Evolutionary conservation across 2,329 filamentous ascomycete genomes (phyloP).

Genomic region (Pseudocercospora macadamiae): DNA sequence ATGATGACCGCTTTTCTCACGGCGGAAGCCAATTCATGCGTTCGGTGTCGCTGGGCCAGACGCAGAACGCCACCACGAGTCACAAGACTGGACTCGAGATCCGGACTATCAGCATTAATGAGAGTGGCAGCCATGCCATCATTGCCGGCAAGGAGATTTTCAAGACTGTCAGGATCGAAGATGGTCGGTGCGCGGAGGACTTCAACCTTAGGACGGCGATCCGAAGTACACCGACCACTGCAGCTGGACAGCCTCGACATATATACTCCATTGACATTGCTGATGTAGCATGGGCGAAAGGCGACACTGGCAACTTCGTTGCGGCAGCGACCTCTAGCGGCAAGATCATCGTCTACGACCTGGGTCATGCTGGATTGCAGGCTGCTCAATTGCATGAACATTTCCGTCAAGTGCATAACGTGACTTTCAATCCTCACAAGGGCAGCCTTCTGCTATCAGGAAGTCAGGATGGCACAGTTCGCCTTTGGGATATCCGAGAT

Average conservation of each 20-base stretch:
- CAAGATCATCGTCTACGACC: constrained; percentile 67
- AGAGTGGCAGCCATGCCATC: constrained; percentile 64
- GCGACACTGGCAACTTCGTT: constrained; percentile 61
- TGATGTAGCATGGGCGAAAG: constrained; percentile 70
- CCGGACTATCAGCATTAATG: constrained; percentile 65
- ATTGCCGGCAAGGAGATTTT: constrained; percentile 68
- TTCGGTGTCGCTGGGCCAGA: constrained; percentile 32
- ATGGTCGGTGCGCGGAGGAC: constrained; percentile 63
- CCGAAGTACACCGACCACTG: constrained; percentile 59
- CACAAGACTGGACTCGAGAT: constrained; percentile 68
- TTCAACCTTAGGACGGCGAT: constrained; percentile 65
- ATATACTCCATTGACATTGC: constrained; percentile 60
- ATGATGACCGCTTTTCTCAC: constrained; percentile 28
- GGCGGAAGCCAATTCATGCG: constrained; percentile 27
- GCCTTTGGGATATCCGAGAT: constrained; percentile 66
- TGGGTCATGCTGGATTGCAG: constrained; percentile 63
- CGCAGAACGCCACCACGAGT: constrained; percentile 58
- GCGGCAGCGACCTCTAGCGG: constrained; percentile 67
- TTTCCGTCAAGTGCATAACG: constrained; percentile 65
- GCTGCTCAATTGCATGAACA: constrained; percentile 66
- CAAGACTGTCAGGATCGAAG: constrained; percentile 62
- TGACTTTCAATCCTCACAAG: constrained; percentile 66
- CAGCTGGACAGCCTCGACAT: constrained; percentile 50
- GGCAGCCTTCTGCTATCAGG: constrained; percentile 64
- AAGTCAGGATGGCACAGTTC: constrained; percentile 66